phyloP scores from a whole-genome alignment of 2,329 filamentous ascomycete genomes.

The Epichloe uncinata region DNA sequence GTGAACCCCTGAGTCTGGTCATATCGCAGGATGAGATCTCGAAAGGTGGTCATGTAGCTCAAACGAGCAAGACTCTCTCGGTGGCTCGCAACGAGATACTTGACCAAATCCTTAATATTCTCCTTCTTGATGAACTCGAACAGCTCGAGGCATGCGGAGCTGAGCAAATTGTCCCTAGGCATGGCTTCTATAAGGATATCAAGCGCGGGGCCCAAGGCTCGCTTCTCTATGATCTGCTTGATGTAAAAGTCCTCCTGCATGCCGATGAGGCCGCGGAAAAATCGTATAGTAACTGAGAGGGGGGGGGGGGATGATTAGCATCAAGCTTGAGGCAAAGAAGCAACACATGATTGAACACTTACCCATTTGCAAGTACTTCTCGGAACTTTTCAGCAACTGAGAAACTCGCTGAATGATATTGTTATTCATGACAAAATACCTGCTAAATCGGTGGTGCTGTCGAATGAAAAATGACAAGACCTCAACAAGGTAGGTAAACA shows the following conservation, averaged over 20 bases:
- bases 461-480: constrained; percentile 89
- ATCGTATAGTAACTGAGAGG: constrained; percentile 66
- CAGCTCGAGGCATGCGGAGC: constrained; percentile 80
- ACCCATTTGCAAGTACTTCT: constrained; percentile 91
- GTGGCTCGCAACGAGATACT: constrained; percentile 73
- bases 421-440: constrained; percentile 74
- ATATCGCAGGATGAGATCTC: constrained; percentile 59
- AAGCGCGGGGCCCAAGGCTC: constrained; percentile 71
- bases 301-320: not conserved
- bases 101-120: constrained; percentile 65
- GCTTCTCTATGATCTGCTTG: constrained; percentile 68
- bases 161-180: constrained; percentile 84
- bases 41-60: constrained; percentile 76
- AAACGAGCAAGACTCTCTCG: constrained; percentile 63
- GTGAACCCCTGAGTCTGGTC: constrained; percentile 64
- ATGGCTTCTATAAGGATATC: constrained; percentile 74
- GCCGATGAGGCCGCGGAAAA: constrained; percentile 76
- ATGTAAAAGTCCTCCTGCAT: constrained; percentile 88
- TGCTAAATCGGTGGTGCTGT: constrained; percentile 74
- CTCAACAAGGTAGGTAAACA: constrained; percentile 84
- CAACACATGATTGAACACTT: constrained; percentile 18
- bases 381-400: constrained; percentile 67
- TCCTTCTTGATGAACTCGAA: constrained; percentile 85
- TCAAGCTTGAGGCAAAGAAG: not conserved
- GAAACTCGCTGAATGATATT: constrained; percentile 66